Evolutionary conservation across 176 grass and related monocot genomes (phyloP).

Genomic region (Carex kokanica): DNA sequence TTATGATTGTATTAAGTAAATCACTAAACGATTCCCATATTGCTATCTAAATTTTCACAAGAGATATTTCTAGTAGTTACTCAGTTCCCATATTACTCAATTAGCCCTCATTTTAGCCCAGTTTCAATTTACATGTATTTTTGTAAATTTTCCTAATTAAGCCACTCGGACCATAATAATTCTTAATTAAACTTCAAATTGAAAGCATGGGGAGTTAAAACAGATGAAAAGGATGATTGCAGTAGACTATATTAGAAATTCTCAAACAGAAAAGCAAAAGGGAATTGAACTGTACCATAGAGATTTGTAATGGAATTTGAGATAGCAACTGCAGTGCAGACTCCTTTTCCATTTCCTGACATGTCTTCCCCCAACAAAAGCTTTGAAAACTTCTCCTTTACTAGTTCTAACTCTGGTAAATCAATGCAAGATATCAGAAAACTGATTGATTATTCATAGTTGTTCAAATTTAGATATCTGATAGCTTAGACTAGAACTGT

Average conservation of each 20-base stretch:
- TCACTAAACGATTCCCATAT: not conserved
- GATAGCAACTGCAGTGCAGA: slow-evolving; percentile 88
- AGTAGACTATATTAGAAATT: not conserved
- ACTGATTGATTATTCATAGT: not conserved
- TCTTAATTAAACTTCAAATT: not conserved
- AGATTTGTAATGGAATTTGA: slow-evolving; percentile 99
- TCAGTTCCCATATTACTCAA: not conserved
- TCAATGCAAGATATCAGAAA: slow-evolving; percentile 18
- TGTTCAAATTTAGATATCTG: not conserved
- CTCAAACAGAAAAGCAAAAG: not conserved
- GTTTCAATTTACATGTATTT: not conserved
- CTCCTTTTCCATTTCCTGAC: slow-evolving; percentile 87
- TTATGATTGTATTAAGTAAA: not conserved
- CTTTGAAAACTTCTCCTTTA: slow-evolving; percentile 96
- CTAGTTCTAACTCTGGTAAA: slow-evolving; percentile 69
- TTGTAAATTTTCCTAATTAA: not conserved
- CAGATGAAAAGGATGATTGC: not conserved
- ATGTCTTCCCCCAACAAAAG: slow-evolving; percentile 97
- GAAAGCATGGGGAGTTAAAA: not conserved
- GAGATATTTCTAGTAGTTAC: not conserved
- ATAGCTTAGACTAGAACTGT: not conserved
- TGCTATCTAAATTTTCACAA: not conserved
- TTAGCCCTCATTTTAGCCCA: not conserved
- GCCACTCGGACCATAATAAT: not conserved
- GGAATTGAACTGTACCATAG: slow-evolving; percentile 45